Conservation (phyloP, 345 rosid species). For the Linum usitatissimum region DNA sequence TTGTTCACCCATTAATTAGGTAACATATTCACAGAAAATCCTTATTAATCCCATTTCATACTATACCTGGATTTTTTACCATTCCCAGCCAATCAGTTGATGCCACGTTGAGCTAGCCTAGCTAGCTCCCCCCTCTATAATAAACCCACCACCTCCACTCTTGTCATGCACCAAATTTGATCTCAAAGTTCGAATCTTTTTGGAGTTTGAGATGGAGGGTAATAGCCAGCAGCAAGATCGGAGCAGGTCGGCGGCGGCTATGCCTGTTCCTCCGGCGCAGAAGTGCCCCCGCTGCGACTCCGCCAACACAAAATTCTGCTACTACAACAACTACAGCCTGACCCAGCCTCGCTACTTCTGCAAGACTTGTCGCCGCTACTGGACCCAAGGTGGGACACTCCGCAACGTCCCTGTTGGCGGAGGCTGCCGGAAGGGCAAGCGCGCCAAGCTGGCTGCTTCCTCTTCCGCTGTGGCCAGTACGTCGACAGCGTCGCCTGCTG, state of each 20-base stretch:
- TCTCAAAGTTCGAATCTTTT: background rate
- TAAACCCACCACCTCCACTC: constrained; percentile 12
- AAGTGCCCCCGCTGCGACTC: constrained; percentile 66
- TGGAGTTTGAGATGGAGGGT: background rate
- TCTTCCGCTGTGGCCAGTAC: constrained; percentile 9
- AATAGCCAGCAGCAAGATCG: constrained; percentile 14
- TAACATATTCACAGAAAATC: too few species aligned
- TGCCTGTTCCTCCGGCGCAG: constrained; percentile 23
- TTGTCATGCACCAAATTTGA: background rate
- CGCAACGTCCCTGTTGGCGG: constrained; percentile 65
- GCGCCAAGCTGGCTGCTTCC: constrained; percentile 19
- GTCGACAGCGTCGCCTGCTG: constrained; percentile 14
- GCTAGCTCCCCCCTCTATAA: too few species aligned
- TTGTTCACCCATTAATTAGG: too few species aligned
- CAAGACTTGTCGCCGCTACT: constrained; percentile 56
- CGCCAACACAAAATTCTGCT: constrained; percentile 54
- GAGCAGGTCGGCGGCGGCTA: constrained; percentile 17
- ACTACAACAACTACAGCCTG: constrained; percentile 61
- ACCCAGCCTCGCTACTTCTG: constrained; percentile 68
- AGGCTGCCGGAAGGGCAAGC: constrained; percentile 51
- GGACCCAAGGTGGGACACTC: constrained; percentile 69
- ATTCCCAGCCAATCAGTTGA: too few species aligned
- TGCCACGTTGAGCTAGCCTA: too few species aligned
- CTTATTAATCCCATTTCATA: too few species aligned
- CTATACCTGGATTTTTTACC: too few species aligned